Base-by-base conservation (phyloP, 805 yeast species). In the Debaryomyces tyrocola region DNA sequence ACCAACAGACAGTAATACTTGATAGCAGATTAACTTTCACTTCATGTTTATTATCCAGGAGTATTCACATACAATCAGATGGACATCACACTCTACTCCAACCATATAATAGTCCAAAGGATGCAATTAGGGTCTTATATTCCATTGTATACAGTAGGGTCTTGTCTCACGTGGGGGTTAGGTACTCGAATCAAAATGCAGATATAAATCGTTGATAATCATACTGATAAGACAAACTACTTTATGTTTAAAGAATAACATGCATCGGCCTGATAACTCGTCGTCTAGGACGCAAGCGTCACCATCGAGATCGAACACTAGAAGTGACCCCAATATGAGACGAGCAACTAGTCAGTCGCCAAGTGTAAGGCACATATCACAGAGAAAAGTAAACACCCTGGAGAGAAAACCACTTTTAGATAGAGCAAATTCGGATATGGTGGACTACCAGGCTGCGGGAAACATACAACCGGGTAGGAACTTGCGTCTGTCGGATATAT, bases 311-410 rank as follows among this genome's bases (percentile, higher is more conserved):
- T 34, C 34, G 6, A 15, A 35, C 11, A 18, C 40, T n/a, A 29
- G 41, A 10, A 33, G 34, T n/a, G 47, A 41, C 31, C 40, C 38
- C 11, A 40, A 41, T 20, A 21, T 41, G 24, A 31, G 37, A 6
- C 43, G 57, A n/a, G 28, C 47, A 4, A 17, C 35, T 1, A 61
- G 66, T 46, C 66, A 65, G 4, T 50, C 59, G 10, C 63, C 65
- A n/a, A 57, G 63, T 36, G 14, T 59, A n/a, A 47, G 66, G 18
- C 57, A 54, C 28, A 62, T 63, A 17, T 59, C 64, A 6, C 48
- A 44, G 15, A 53, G 50, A 18, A 48, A 66, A 45, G 65, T 63
- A 9, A 55, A 52, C 33, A 49, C 49, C 31, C 12, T 20, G 14
- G 50, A 46, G 18, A 43, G 40, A 20, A 20, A 40, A 24, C 28